Evolutionary conservation across 1,284 basidiomycete species (phyloP).

Genomic region (Sanghuangporus sanghuang): DNA sequence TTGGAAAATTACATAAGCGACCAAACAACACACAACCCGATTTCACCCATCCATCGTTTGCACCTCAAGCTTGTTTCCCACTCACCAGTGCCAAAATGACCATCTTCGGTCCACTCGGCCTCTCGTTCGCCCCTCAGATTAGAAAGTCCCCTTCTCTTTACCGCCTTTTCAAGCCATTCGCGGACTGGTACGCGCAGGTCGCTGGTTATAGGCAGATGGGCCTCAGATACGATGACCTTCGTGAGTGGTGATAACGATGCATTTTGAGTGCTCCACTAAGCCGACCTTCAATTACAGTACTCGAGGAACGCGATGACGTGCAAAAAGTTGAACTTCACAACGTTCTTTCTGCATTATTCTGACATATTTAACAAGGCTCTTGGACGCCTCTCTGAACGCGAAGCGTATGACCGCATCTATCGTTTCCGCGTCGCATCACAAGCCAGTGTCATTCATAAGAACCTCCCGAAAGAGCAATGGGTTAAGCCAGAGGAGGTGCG

Average conservation of each 20-base stretch:
- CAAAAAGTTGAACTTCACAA: conserved; percentile 60
- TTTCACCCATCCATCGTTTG: conserved; percentile 15
- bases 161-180: conserved; percentile 72
- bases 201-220: conserved; percentile 88
- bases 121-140: conserved; percentile 77
- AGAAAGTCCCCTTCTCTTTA: conserved; percentile 64
- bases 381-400: conserved; percentile 70
- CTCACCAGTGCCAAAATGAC: conserved; percentile 26
- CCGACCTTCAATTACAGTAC: conserved; percentile 43
- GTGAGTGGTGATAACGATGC: conserved; percentile 41
- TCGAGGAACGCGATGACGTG: conserved; percentile 83
- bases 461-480: conserved; percentile 87
- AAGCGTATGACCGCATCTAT: conserved; percentile 89
- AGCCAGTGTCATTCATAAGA: conserved; percentile 75
- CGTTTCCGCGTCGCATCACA: conserved; percentile 86
- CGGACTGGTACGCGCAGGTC: conserved; percentile 79
- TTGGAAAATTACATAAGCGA: neutral
- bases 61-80: conserved; percentile 1
- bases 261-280: conserved; percentile 11
- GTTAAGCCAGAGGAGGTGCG: conserved; percentile 71
- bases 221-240: conserved; percentile 92
- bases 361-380: conserved; percentile 58
- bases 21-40: conserved; percentile 2
- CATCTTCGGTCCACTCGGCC: conserved; percentile 69
- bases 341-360: neutral